Base-by-base conservation (phyloP, 345 rosid species). In the Brassica nigra region DNA sequence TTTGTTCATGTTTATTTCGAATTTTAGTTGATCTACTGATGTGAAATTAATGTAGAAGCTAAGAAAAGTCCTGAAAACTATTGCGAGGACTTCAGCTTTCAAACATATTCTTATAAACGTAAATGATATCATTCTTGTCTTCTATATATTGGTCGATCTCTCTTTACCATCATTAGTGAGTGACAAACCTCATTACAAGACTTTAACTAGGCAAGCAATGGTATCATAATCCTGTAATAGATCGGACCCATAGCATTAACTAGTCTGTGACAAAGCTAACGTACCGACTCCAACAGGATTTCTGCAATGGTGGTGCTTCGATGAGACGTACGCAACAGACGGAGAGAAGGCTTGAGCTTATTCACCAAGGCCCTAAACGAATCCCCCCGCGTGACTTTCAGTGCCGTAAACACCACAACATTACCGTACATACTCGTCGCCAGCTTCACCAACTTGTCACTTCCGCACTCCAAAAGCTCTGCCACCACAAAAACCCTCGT, bases 401-500 rank as follows among this genome's bases (percentile, higher is more conserved):
- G 18, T 66, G 74, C 68, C 12, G 44, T 79, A 1, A 0, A 2
- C 69, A 73, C 74, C 63, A 79, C 82, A 15, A 30, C 59, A 59
- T 59, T 42, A 3, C 82, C 82, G 36, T 16, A 73, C 8, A 54
- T 59, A 37, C 34, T 28, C 59, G 59, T 78, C 59, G 76, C 81
- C 18, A 78, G 11, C 76, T 59, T 71, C 62, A 55, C 5, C 61
- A 78, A 65, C 58, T 1, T 57, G 5, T 64, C 27, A 10, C 2
- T 6, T 0, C 11, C 1, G 72, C 76, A 71, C 55, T 28, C 27
- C 49, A 78, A 4, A 34, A 78, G 66, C 65, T 64, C 76, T 6
- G 0, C 0, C 44, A 71, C 49, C 47, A 78, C 3, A 23, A 0
- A 0, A 8, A 5, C 28, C 59, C 1, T 18, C 2, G 61, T 36